These are phyloP conservation scores for Plectosphaerella sp. DNA, from an alignment of 2,329 filamentous ascomycete species.

Conservation along the genomic window DNA sequence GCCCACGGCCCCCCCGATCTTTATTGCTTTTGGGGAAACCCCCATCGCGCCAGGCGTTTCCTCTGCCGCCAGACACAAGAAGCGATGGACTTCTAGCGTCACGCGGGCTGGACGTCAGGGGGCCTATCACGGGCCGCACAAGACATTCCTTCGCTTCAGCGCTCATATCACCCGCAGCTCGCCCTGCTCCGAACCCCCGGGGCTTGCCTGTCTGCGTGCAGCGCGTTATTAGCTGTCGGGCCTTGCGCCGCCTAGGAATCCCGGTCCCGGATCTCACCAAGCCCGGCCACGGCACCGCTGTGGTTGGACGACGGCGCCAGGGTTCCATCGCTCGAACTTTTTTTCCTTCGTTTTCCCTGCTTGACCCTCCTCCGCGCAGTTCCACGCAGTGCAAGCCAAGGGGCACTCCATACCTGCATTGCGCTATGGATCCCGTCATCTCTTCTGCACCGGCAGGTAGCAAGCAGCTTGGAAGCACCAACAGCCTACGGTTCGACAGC, in stretches of 20 bases:
- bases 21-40: too few species aligned
- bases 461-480: neutral
- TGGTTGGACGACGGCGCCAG: neutral
- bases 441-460: neutral
- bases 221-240: neutral
- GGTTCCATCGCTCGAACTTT: neutral
- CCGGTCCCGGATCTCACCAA: neutral
- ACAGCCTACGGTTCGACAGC: neutral
- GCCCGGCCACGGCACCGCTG: neutral
- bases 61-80: too few species aligned
- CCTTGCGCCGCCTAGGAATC: neutral
- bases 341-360: neutral
- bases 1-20: too few species aligned
- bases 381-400: too few species aligned
- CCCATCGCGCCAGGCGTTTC: too few species aligned
- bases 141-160: neutral
- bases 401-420: too few species aligned
- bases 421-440: neutral
- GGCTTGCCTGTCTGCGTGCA: too few species aligned
- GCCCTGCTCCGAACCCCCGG: too few species aligned
- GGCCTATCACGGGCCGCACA: neutral
- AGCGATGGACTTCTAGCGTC: neutral
- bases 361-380: neutral
- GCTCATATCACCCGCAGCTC: neutral
- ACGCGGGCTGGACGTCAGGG: neutral